phyloP scores from a whole-genome alignment of 257 asterid genomes.

The Agastache rugosa region DNA sequence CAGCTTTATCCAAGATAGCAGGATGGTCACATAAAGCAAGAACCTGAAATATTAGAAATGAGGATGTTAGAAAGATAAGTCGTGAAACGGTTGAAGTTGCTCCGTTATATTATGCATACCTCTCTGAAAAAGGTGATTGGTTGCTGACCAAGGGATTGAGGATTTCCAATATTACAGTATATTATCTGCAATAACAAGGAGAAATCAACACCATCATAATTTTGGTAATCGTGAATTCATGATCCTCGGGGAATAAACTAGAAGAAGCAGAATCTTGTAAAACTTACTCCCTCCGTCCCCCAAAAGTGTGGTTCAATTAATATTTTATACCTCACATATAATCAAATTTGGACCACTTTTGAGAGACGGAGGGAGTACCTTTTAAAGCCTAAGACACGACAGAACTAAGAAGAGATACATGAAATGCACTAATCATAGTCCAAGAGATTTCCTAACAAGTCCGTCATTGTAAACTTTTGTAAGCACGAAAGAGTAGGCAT shows the following conservation, averaged over 20 bases:
- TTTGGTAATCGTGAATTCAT: neutral
- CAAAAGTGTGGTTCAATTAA: no score
- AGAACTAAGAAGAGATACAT: neutral
- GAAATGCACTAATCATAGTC: neutral
- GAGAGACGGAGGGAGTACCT: no score
- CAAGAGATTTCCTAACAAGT: neutral
- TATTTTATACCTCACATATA: no score
- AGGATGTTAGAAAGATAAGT: slow-evolving; percentile 27
- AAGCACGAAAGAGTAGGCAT: neutral
- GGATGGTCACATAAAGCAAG: slow-evolving; percentile 96
- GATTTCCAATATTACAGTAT: slow-evolving; percentile 95
- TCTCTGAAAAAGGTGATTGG: slow-evolving; percentile 96
- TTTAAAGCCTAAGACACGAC: neutral
- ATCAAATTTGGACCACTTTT: no score
- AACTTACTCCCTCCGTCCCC: no score
- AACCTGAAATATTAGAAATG: slow-evolving; percentile 54
- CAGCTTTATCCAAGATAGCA: slow-evolving; percentile 80
- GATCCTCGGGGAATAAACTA: neutral
- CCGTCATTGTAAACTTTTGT: neutral
- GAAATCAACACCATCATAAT: slow-evolving; percentile 21
- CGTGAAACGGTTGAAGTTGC: neutral
- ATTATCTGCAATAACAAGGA: slow-evolving; percentile 61
- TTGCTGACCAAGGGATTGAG: slow-evolving; percentile 92
- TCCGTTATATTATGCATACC: slow-evolving; percentile 48
- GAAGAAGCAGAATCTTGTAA: neutral